Conservation (phyloP, 768 basidiomycete species). For the Leccinum truebloodii region DNA sequence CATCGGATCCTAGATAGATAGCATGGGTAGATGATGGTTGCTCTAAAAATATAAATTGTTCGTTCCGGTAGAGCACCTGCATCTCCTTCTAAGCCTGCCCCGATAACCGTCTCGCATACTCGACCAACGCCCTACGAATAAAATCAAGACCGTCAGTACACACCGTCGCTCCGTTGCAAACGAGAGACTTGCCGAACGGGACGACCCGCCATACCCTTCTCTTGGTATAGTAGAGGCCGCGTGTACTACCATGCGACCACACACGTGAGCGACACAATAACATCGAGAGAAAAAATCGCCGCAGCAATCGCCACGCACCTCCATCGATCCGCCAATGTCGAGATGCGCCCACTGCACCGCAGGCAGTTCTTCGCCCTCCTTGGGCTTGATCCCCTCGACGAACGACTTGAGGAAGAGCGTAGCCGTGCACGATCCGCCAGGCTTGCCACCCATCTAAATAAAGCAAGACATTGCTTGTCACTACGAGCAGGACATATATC, state of each 20-base stretch:
- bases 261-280: background rate
- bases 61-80: background rate
- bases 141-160: background rate
- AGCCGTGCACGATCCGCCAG: slow-evolving; percentile 76
- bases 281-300: background rate
- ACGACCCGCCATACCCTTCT: slow-evolving; percentile 78
- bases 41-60: too few species aligned
- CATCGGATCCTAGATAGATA: too few species aligned
- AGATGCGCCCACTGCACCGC: slow-evolving; percentile 82
- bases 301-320: slow-evolving; percentile 41
- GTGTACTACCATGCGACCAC: slow-evolving; percentile 40
- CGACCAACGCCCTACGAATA: slow-evolving; percentile 32
- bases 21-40: too few species aligned
- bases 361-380: slow-evolving; percentile 52
- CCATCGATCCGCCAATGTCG: slow-evolving; percentile 82
- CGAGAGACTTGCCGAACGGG: slow-evolving; percentile 63
- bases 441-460: slow-evolving; percentile 65
- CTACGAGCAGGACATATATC: background rate
- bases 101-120: slow-evolving; percentile 33
- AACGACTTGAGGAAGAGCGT: slow-evolving; percentile 87
- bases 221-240: slow-evolving; percentile 59
- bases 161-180: background rate
- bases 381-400: slow-evolving; percentile 69
- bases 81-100: slow-evolving; percentile 12
- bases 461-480: slow-evolving; percentile 4